Percentiles rank a stretch among this genome's conserved stretches.
These are phyloP conservation scores for Pseudogymnoascus sp. DNA, from an alignment of 2,329 filamentous ascomycete genomes.

Conservation along the genomic window DNA sequence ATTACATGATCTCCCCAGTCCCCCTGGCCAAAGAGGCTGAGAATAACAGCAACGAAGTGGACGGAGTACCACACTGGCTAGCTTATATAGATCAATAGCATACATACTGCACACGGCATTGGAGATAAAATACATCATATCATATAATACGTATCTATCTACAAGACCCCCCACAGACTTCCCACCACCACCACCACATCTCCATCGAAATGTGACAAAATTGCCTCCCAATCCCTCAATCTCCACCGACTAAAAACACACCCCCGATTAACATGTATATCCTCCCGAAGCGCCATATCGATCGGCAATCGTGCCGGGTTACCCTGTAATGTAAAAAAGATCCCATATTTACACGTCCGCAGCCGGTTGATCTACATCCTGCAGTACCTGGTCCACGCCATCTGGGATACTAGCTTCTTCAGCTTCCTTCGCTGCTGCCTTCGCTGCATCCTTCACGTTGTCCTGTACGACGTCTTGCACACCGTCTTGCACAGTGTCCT, in stretches of 20 bases:
- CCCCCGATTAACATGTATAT: background rate
- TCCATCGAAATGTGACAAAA: background rate
- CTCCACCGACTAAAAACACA: background rate
- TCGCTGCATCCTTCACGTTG: constrained; percentile 30
- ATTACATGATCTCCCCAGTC: background rate
- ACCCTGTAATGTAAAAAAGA: background rate
- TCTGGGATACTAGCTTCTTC: constrained; percentile 29
- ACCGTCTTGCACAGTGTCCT: background rate
- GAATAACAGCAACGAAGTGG: background rate
- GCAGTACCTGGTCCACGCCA: constrained; percentile 1
- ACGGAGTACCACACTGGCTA: background rate
- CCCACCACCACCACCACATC: background rate
- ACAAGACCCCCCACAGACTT: background rate
- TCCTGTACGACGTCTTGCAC: constrained; percentile 34
- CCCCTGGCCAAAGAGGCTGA: background rate
- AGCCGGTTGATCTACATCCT: constrained; percentile 8
- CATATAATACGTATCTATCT: constrained; percentile 6
- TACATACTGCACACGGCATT: background rate
- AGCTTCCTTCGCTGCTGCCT: constrained; percentile 45
- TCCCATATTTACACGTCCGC: constrained; percentile 5
- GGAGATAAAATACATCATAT: constrained; percentile 2
- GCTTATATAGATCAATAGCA: background rate
- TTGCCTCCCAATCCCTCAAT: background rate
- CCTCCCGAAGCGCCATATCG: background rate
- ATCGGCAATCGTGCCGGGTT: background rate